Evolutionary conservation across 139 green algal species (phyloP).

Genomic region (Tetradesmus obliquus): DNA sequence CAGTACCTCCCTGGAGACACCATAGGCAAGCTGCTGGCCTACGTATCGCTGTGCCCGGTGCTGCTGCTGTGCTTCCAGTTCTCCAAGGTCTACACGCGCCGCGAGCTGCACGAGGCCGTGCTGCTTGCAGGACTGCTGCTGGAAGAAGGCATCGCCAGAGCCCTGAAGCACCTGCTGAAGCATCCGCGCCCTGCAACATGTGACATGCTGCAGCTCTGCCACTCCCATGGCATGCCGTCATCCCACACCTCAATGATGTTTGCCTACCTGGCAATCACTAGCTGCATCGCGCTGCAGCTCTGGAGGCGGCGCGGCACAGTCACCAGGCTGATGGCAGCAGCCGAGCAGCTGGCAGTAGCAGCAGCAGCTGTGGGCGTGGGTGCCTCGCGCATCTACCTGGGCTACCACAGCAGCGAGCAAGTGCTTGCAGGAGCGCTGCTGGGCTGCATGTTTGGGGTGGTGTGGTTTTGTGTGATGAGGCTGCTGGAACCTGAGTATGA

Average conservation of each 20-base stretch:
- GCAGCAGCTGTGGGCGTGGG: constrained; percentile 30
- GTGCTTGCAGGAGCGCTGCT: constrained; percentile 42
- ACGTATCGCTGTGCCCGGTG: constrained; percentile 48
- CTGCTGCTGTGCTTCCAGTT: constrained; percentile 34
- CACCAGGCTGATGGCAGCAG: neutral
- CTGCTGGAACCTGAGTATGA: neutral
- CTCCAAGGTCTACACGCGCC: constrained; percentile 24
- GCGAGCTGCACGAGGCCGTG: constrained; percentile 46
- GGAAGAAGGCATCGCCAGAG: constrained; percentile 48
- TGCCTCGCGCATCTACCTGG: constrained; percentile 52
- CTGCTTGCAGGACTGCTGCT: constrained; percentile 47
- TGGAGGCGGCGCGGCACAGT: neutral
- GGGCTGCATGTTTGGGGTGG: constrained; percentile 10
- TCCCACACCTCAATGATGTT: constrained; percentile 58
- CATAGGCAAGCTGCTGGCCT: constrained; percentile 58
- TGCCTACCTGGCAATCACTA: neutral
- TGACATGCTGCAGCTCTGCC: constrained; percentile 51
- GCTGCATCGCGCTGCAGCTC: neutral
- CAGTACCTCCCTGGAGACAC: constrained; percentile 46
- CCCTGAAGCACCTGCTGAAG: constrained; percentile 52
- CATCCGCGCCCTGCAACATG: constrained; percentile 51
- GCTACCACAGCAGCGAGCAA: constrained; percentile 52
- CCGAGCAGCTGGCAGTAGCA: neutral
- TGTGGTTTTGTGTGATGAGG: neutral
- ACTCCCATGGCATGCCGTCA: constrained; percentile 63